phyloP scores from a whole-genome alignment of 148 eudicot species.

The Chenopodium suecicum region DNA sequence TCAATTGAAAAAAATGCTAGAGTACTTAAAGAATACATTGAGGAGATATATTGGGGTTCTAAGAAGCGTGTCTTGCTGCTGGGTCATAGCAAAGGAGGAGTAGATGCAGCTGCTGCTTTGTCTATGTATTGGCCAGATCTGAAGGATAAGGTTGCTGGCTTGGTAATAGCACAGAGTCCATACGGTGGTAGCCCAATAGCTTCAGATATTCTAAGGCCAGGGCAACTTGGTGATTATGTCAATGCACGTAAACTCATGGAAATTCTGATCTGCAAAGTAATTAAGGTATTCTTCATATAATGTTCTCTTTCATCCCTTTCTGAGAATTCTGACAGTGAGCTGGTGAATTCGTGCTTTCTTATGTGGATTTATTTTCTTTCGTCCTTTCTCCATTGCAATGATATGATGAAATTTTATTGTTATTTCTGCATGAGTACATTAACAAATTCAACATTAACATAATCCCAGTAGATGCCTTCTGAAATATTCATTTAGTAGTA shows the following conservation, averaged over 20 bases:
- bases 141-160: conserved; percentile 91
- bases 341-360: not conserved
- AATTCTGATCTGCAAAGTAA: conserved; percentile 80
- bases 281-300: conserved; percentile 54
- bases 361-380: not conserved
- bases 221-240: conserved; percentile 95
- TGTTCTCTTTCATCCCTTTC: not conserved
- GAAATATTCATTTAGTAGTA: not conserved
- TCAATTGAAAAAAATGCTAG: conserved; percentile 89
- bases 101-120: conserved; percentile 94
- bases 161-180: conserved; percentile 95
- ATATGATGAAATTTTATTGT: not conserved
- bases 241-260: conserved; percentile 87
- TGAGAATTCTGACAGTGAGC: not conserved
- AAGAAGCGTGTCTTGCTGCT: conserved; percentile 75
- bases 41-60: conserved; percentile 96
- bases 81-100: conserved; percentile 99
- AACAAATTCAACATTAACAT: not conserved
- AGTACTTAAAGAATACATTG: conserved; percentile 84
- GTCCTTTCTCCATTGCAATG: not conserved
- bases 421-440: not conserved
- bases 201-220: conserved; percentile 86
- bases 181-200: conserved; percentile 98
- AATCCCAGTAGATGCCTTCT: not conserved
- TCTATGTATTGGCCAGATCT: conserved; percentile 94